A percentile compares a stretch with the other conserved stretches of the same genome.
phyloP scores from a whole-genome alignment of 23 red algal species.

The Gracilaria vermiculophylla region DNA sequence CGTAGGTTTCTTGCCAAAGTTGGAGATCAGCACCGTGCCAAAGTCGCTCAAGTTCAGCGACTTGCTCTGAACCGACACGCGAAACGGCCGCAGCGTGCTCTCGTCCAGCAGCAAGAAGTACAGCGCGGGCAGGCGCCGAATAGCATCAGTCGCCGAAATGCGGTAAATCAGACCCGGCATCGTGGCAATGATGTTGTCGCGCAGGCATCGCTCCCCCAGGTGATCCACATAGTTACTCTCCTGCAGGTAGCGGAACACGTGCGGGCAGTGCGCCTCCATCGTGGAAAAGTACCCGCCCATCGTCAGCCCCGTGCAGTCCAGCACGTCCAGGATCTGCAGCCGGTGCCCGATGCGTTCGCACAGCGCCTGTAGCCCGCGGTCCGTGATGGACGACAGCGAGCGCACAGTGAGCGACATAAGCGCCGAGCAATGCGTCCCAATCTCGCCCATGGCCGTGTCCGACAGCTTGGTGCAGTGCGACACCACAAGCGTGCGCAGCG shows the following conservation, averaged over 20 bases:
- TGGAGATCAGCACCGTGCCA: slow-evolving; percentile 56
- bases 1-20: slow-evolving; percentile 71
- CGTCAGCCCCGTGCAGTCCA: slow-evolving; percentile 57
- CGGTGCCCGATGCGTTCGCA: slow-evolving; percentile 32
- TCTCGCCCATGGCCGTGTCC: slow-evolving; percentile 6
- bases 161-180: slow-evolving; percentile 66
- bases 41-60: slow-evolving; percentile 68
- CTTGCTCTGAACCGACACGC: slow-evolving; percentile 61
- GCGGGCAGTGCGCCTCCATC: slow-evolving; percentile 47
- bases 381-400: slow-evolving; percentile 29
- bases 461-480: slow-evolving; percentile 44
- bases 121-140: slow-evolving; percentile 47
- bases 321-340: slow-evolving; percentile 52
- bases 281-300: slow-evolving; percentile 59
- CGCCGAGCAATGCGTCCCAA: slow-evolving; percentile 26
- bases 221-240: slow-evolving; percentile 53
- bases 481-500: slow-evolving; percentile 39
- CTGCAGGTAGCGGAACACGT: slow-evolving; percentile 56
- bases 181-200: slow-evolving; percentile 65
- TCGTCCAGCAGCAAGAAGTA: slow-evolving; percentile 67
- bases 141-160: slow-evolving; percentile 62
- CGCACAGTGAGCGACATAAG: slow-evolving; percentile 55
- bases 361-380: slow-evolving; percentile 33
- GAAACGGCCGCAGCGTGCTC: slow-evolving; percentile 55
- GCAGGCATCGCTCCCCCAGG: slow-evolving; percentile 43